Percentiles rank a stretch among this genome's conserved stretches.
Evolutionary conservation across 1,284 basidiomycete genomes (phyloP).

Genomic region (Marasmius sp.): DNA sequence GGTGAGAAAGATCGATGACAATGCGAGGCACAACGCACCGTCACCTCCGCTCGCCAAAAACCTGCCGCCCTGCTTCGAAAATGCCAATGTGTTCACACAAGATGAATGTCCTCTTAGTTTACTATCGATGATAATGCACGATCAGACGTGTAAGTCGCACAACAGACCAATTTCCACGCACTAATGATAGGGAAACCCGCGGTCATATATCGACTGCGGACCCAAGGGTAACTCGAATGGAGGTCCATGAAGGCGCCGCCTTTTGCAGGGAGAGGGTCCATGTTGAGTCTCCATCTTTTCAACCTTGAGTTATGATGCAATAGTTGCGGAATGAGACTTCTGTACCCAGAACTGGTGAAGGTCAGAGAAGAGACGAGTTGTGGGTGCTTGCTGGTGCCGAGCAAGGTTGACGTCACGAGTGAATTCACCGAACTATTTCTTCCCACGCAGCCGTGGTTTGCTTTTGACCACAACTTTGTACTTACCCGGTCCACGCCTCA

Average conservation of each 20-base stretch:
- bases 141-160: background rate
- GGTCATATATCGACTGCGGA: conserved; percentile 22
- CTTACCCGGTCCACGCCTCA: conserved; percentile 19
- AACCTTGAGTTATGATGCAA: too few species aligned
- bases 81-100: conserved; percentile 70
- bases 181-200: conserved; percentile 49
- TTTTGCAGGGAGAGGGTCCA: background rate
- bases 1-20: conserved; percentile 2
- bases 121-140: conserved; percentile 32
- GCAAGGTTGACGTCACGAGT: background rate
- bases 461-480: background rate
- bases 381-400: background rate
- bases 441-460: too few species aligned
- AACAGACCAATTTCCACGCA: conserved; percentile 15
- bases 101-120: conserved; percentile 60
- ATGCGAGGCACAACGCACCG: conserved; percentile 41
- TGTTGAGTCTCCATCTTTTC: too few species aligned
- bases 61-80: conserved; percentile 60
- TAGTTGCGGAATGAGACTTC: too few species aligned
- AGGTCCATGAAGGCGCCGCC: background rate
- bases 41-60: conserved; percentile 80
- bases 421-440: too few species aligned
- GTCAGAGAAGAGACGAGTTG: background rate
- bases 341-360: too few species aligned
- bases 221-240: background rate